phyloP scores from a whole-genome alignment of 805 yeast species.

The Myxozyma sirexii region DNA sequence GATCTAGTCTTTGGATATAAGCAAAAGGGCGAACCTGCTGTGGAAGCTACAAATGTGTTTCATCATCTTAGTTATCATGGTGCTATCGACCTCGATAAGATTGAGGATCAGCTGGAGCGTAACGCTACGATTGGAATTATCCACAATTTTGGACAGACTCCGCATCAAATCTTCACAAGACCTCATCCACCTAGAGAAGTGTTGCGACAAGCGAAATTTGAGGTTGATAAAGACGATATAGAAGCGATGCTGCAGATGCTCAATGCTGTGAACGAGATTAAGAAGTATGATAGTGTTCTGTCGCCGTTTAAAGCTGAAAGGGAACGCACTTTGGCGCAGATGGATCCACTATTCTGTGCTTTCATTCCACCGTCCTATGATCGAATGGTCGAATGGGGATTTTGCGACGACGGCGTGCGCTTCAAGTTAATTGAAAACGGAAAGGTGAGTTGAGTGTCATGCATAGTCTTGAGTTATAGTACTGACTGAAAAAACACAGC shows the following conservation, averaged over 20 bases:
- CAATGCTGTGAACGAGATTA: conserved; percentile 23
- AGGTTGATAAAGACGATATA: conserved; percentile 21
- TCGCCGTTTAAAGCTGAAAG: conserved; percentile 26
- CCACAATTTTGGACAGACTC: conserved; percentile 92
- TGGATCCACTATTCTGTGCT: conserved; percentile 27
- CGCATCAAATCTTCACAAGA: conserved; percentile 65
- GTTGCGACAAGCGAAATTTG: conserved; percentile 19
- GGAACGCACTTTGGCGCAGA: conserved; percentile 20
- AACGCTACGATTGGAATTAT: conserved; percentile 80
- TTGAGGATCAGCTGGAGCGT: conserved; percentile 72
- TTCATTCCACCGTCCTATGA: conserved; percentile 30
- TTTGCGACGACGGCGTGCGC: conserved; percentile 35
- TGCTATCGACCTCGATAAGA: conserved; percentile 72
- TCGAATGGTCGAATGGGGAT: conserved; percentile 36
- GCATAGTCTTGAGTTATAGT: too few species aligned
- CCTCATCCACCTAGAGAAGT: conserved; percentile 63
- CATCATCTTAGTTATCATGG: conserved; percentile 86
- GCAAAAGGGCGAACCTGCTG: conserved; percentile 73
- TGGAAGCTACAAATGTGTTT: conserved; percentile 70
- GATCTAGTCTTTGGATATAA: conserved; percentile 81
- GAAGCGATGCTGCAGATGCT: conserved; percentile 26
- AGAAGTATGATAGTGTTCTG: conserved; percentile 12
- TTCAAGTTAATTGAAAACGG: conserved; percentile 33
- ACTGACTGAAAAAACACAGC: conserved; percentile 2
- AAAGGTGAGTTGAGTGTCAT: conserved; percentile 10